Percentiles rank a stretch among this genome's conserved stretches.
Evolutionary conservation across 2,329 filamentous ascomycete genomes (phyloP).

Genomic region (Juglanconis oblonga): DNA sequence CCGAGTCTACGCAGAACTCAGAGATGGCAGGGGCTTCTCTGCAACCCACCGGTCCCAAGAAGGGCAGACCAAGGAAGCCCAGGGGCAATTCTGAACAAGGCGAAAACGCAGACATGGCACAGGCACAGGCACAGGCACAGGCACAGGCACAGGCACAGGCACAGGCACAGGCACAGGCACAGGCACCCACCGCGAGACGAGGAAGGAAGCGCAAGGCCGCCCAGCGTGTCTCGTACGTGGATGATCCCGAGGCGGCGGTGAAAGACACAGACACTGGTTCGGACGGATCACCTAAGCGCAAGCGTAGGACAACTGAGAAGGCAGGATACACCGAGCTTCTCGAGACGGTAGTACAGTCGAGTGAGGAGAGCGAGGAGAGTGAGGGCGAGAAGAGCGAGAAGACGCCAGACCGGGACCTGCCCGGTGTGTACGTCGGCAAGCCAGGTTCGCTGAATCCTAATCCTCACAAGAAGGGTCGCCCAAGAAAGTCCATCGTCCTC

Average conservation of each 20-base stretch:
- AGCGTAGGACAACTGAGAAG: constrained; percentile 4
- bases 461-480: constrained; percentile 26
- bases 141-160: too few species aligned
- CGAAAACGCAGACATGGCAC: not conserved
- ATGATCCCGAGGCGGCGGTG: not conserved
- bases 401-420: constrained; percentile 9
- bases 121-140: not conserved
- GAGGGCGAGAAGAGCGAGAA: constrained; percentile 4
- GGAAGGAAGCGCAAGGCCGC: constrained; percentile 16
- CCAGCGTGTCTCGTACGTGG: constrained; percentile 5
- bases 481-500: constrained; percentile 29
- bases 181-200: not conserved
- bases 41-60: not conserved
- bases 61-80: not conserved
- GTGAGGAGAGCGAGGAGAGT: not conserved
- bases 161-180: too few species aligned
- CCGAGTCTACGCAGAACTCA: not conserved
- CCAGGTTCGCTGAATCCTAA: constrained; percentile 25
- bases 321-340: not conserved
- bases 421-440: constrained; percentile 25
- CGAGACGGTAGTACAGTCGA: not conserved
- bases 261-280: not conserved
- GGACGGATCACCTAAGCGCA: not conserved
- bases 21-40: not conserved
- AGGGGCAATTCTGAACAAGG: not conserved